These are phyloP conservation scores for Iris macrosiphon DNA, from an alignment of 106 monocot species.

Conservation along the genomic window DNA sequence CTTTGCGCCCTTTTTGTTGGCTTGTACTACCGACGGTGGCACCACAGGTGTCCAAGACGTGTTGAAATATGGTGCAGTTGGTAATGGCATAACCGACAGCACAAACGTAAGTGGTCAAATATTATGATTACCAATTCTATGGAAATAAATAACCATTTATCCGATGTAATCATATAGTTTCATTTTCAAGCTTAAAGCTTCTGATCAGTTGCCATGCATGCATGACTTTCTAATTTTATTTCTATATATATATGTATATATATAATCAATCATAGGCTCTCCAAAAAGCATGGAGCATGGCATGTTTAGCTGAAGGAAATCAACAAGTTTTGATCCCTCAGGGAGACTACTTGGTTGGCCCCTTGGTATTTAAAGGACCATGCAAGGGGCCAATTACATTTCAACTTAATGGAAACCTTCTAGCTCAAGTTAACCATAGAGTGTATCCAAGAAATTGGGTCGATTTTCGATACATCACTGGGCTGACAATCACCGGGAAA, in stretches of 20 bases:
- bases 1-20: too few relatives aligned
- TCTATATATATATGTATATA: too few relatives aligned
- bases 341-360: slow-evolving; percentile 33
- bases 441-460: slow-evolving; percentile 32
- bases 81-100: slow-evolving; percentile 4
- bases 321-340: slow-evolving; percentile 14
- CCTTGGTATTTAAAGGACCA: slow-evolving; percentile 28
- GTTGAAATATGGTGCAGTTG: slow-evolving; percentile 5
- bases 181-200: too few relatives aligned
- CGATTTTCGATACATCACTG: slow-evolving; percentile 23
- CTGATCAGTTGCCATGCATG: too few relatives aligned
- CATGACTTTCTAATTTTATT: neutral
- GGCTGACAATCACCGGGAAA: slow-evolving; percentile 19
- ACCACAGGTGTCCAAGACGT: too few relatives aligned
- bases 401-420: slow-evolving; percentile 20
- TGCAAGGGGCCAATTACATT: slow-evolving; percentile 32
- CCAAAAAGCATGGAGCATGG: slow-evolving; percentile 27
- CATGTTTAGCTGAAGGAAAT: slow-evolving; percentile 10
- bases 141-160: too few relatives aligned
- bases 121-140: too few relatives aligned
- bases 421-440: slow-evolving; percentile 20
- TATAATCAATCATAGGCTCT: slow-evolving; percentile 19
- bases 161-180: too few relatives aligned
- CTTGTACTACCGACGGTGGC: too few relatives aligned
- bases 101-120: slow-evolving; percentile 17